These are phyloP conservation scores for Graphilbum ipis-grandicollis DNA, from an alignment of 2,329 filamentous ascomycete species.

Conservation along the genomic window DNA sequence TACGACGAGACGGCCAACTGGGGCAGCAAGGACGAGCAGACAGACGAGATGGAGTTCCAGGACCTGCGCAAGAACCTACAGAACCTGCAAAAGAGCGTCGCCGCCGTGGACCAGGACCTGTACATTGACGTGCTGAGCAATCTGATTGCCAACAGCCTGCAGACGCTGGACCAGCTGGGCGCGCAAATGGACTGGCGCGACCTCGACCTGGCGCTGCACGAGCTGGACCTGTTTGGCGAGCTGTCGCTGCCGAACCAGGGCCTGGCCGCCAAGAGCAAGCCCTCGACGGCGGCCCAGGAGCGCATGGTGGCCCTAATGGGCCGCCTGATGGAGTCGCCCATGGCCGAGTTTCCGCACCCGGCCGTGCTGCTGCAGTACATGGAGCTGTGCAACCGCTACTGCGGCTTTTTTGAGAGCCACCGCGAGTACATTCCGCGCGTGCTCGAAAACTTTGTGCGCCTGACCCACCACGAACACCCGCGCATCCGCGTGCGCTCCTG, in stretches of 20 bases:
- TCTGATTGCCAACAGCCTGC: slow-evolving; percentile 75
- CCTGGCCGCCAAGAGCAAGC: slow-evolving; percentile 69
- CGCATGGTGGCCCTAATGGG: slow-evolving; percentile 82
- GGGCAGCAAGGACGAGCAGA: slow-evolving; percentile 88
- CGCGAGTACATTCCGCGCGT: slow-evolving; percentile 67
- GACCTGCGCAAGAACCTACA: slow-evolving; percentile 82
- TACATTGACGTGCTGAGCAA: slow-evolving; percentile 81
- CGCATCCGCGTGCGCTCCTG: slow-evolving; percentile 83
- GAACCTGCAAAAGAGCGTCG: slow-evolving; percentile 81
- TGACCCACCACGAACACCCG: slow-evolving; percentile 76
- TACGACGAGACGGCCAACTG: slow-evolving; percentile 90
- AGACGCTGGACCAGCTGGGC: slow-evolving; percentile 57
- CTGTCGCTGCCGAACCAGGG: slow-evolving; percentile 79
- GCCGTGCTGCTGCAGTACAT: slow-evolving; percentile 92
- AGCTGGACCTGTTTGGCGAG: slow-evolving; percentile 93
- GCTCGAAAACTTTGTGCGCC: slow-evolving; percentile 76
- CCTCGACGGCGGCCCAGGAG: slow-evolving; percentile 62
- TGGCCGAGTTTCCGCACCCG: slow-evolving; percentile 73
- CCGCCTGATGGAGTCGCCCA: slow-evolving; percentile 83
- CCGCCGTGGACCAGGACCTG: slow-evolving; percentile 70
- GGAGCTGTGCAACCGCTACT: slow-evolving; percentile 94
- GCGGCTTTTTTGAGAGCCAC: slow-evolving; percentile 78
- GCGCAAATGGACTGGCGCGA: slow-evolving; percentile 82
- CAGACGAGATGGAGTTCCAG: slow-evolving; percentile 93
- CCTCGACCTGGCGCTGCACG: slow-evolving; percentile 79